Percentiles rank a stretch among this genome's conserved stretches.
These are phyloP conservation scores for Saturnispora hagleri DNA, from an alignment of 805 yeast genomes.

Conservation along the genomic window DNA sequence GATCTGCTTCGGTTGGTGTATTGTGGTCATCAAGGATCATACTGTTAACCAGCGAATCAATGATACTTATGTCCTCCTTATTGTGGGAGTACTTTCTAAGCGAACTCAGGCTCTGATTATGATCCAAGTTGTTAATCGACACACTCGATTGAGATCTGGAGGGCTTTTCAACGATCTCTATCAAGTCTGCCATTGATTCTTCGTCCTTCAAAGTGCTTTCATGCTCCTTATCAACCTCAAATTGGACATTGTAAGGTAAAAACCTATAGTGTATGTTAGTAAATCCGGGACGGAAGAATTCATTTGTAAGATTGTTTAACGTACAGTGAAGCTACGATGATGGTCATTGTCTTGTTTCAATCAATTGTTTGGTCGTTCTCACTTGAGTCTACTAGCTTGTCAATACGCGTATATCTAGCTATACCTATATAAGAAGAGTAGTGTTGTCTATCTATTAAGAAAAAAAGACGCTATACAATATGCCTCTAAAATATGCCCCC, in stretches of 20 bases:
- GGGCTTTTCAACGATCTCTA: conserved; percentile 18
- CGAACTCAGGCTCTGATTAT: not conserved
- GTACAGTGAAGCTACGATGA: conserved; percentile 61
- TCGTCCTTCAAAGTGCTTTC: conserved; percentile 11
- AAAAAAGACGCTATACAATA: not conserved
- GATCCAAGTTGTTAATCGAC: not conserved
- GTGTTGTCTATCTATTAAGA: not conserved
- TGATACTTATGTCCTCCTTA: conserved; percentile 6
- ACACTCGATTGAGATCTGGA: not conserved
- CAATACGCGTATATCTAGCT: not conserved
- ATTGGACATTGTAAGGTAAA: conserved; percentile 69
- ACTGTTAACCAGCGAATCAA: conserved; percentile 1
- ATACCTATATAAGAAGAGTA: not conserved
- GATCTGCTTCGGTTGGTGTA: not conserved
- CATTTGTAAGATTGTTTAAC: conserved; percentile 22
- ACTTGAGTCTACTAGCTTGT: not conserved
- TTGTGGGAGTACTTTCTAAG: not conserved
- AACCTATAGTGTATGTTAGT: conserved; percentile 33
- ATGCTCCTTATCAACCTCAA: conserved; percentile 32
- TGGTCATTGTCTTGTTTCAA: conserved; percentile 38
- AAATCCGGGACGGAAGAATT: not conserved
- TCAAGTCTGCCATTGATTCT: conserved; percentile 17
- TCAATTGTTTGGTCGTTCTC: not conserved
- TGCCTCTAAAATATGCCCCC: not conserved
- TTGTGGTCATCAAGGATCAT: not conserved